Conservation (phyloP, 805 yeast species). For the Metschnikowia kunwiensis region DNA sequence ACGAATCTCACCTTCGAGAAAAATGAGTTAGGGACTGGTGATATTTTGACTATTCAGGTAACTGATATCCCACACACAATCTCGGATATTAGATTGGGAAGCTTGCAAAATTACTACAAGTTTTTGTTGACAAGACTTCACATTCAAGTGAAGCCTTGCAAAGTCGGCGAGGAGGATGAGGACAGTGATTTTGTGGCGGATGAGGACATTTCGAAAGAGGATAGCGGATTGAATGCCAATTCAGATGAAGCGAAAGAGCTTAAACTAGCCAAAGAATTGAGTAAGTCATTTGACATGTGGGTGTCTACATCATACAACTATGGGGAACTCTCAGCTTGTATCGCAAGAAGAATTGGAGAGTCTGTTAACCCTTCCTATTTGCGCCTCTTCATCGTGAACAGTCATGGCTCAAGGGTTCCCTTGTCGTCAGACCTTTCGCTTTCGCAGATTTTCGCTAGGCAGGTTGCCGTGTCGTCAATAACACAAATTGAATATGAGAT, state of each 20-base stretch:
- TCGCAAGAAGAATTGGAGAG: constrained; percentile 48
- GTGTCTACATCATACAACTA: constrained; percentile 59
- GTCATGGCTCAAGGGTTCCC: constrained; percentile 56
- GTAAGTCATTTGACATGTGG: constrained; percentile 57
- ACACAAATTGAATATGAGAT: constrained; percentile 67
- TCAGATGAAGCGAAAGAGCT: constrained; percentile 18
- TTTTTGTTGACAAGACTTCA: constrained; percentile 61
- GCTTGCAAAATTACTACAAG: constrained; percentile 46
- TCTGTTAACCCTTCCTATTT: constrained; percentile 57
- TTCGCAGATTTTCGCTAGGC: constrained; percentile 41
- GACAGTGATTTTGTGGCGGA: constrained; percentile 46
- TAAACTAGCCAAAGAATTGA: constrained; percentile 20
- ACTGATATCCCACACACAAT: constrained; percentile 18
- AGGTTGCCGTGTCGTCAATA: constrained; percentile 43
- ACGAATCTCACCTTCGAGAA: constrained; percentile 45
- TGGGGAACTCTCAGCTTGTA: constrained; percentile 55
- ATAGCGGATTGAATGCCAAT: constrained; percentile 15
- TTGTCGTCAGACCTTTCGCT: constrained; percentile 33
- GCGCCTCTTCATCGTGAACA: constrained; percentile 60
- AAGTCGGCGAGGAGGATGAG: constrained; percentile 50
- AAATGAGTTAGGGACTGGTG: constrained; percentile 65
- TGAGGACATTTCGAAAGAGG: constrained; percentile 15
- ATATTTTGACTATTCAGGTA: constrained; percentile 48
- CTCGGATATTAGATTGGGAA: constrained; percentile 18
- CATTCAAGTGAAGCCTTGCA: constrained; percentile 49